Evolutionary conservation across 345 rosid species (phyloP), one percentile per base, ranked within the genome.

Genomic region (Salix dunnii): DNA sequence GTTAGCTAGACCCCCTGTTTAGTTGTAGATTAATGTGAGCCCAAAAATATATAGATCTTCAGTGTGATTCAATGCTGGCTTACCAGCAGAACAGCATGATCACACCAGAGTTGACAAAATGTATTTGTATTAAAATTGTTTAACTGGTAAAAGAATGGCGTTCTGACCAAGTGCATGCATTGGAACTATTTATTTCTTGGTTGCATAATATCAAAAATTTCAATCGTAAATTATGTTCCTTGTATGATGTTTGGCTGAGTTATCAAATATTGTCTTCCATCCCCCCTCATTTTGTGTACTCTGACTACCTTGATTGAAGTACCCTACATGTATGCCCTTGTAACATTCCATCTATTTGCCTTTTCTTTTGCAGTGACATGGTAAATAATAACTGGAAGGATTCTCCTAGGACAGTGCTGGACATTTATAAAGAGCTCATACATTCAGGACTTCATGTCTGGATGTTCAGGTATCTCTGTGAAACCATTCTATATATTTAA

Each of bases 371-470:
- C 88, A 92, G 97, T 88, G 78, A 77, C 17, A 21, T 79, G 48
- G 83, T 92, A 62, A 38, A 8, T 76, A 72, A 0, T 14, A 82
- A 92, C 86, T 95, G 97, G 97, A 77, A 85, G 35, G 99, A 95
- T 84, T 84, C 86, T 76, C 83, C 94, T 14, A 70, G 74, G 21
- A 84, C 97, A 10, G 90, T 95, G 82, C 87, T 95, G 82, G 91
- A 92, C 81, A 78, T 94, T 67, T 92, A 92, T 84, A 88, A 68
- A 20, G 93, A 91, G 81, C 97, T 95, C 82, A 89, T 93, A 65
- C 86, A 74, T 42, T 82, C 86, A 14, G 94, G 97, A 55, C 91
- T 95, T 42, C 93, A 91, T 60, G 90, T 95, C 81, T 95, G 97
- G 97, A 80, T 93, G 75, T 95, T 93, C 97, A 91, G 99, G 99